These are phyloP conservation scores for Lasiosphaeria ovina DNA, from an alignment of 495 filamentous ascomycete genomes.

Conservation along the genomic window DNA sequence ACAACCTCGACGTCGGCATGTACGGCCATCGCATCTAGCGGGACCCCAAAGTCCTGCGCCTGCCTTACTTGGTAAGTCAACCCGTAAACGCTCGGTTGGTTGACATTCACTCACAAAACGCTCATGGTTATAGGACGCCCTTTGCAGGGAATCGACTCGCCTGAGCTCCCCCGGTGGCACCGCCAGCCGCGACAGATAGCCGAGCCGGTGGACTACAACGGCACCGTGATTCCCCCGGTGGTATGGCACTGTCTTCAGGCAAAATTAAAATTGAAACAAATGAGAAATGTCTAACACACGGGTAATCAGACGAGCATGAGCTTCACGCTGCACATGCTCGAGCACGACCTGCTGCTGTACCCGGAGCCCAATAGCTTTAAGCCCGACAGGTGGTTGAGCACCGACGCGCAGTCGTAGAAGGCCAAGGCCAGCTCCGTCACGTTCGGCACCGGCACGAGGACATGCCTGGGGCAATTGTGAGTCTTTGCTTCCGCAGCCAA, in stretches of 20 bases:
- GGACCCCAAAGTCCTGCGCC: slow-evolving; percentile 6
- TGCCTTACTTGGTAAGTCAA: slow-evolving; percentile 7
- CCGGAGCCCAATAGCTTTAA: slow-evolving; percentile 8
- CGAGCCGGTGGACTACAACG: slow-evolving; percentile 4
- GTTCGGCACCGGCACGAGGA: slow-evolving; percentile 7
- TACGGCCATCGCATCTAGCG: slow-evolving; percentile 7
- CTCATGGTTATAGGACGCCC: neutral
- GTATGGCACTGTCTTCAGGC: neutral
- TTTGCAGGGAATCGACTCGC: slow-evolving; percentile 8
- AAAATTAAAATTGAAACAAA: neutral
- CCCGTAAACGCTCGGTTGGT: neutral
- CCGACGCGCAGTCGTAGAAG: slow-evolving; percentile 3
- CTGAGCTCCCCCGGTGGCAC: slow-evolving; percentile 10
- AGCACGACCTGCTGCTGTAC: slow-evolving; percentile 6
- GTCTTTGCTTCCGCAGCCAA: neutral
- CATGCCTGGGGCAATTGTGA: slow-evolving; percentile 11
- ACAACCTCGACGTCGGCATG: slow-evolving; percentile 5
- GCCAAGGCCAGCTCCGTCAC: slow-evolving; percentile 7
- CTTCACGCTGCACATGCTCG: slow-evolving; percentile 8
- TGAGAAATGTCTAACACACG: neutral
- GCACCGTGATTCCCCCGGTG: slow-evolving; percentile 5
- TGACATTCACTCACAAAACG: neutral
- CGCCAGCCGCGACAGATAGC: slow-evolving; percentile 4
- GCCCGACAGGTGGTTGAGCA: slow-evolving; percentile 3
- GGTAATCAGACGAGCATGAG: slow-evolving; percentile 6